These are phyloP conservation scores for Crucihimalaya himalaica DNA, from an alignment of 345 rosid genomes.

Conservation along the genomic window DNA sequence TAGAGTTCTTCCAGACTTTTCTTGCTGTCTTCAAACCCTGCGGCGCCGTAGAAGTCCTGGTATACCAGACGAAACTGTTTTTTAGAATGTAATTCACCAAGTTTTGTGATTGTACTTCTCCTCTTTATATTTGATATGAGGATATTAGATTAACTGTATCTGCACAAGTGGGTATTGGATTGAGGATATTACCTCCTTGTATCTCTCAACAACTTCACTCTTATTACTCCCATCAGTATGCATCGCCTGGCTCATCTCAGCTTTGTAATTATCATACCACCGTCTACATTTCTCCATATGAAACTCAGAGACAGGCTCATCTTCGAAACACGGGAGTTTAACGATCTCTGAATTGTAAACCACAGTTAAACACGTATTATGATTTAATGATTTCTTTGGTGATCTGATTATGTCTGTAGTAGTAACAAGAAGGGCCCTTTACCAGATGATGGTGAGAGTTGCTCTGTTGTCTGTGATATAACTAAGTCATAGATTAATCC, in stretches of 20 bases:
- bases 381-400: constrained; percentile 8
- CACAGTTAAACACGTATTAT: not conserved
- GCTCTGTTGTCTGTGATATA: constrained; percentile 31
- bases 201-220: constrained; percentile 42
- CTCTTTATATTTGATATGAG: not conserved
- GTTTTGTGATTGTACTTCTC: not conserved
- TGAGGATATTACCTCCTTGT: constrained; percentile 55
- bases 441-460: constrained; percentile 43
- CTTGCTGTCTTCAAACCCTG: constrained; percentile 48
- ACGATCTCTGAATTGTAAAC: constrained; percentile 45
- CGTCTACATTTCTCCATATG: constrained; percentile 40
- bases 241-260: constrained; percentile 52
- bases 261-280: constrained; percentile 47
- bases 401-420: not conserved
- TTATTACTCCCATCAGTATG: not conserved
- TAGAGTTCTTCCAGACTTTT: constrained; percentile 50
- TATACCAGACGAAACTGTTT: not conserved
- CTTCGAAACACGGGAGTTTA: constrained; percentile 56
- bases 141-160: not conserved
- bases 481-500: constrained; percentile 64
- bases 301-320: constrained; percentile 14
- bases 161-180: not conserved
- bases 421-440: constrained; percentile 24
- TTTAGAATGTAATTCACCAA: no score
- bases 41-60: constrained; percentile 57